Evolutionary conservation across 2,329 filamentous ascomycete species (phyloP).

Genomic region (Curvularia verruculosa): DNA sequence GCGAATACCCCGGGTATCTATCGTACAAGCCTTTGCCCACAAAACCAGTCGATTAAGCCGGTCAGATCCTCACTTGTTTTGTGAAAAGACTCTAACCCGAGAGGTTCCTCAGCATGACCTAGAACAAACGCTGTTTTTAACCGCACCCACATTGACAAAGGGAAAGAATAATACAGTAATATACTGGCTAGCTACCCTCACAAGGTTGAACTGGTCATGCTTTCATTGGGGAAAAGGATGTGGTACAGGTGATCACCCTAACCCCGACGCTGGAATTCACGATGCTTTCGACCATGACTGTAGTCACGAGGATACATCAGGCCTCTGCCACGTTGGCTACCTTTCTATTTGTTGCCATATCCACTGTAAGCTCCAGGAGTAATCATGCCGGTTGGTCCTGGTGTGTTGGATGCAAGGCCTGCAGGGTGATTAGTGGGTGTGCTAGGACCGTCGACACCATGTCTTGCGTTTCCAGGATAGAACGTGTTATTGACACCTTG

Average conservation of each 20-base stretch:
- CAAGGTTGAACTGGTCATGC: background rate
- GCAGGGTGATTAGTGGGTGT: constrained; percentile 68
- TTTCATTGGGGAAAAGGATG: background rate
- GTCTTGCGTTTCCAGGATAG: constrained; percentile 48
- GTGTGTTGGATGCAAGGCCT: constrained; percentile 56
- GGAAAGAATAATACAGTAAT: background rate
- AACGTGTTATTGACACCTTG: constrained; percentile 48
- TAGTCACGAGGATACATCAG: background rate
- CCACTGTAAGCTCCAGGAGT: constrained; percentile 62
- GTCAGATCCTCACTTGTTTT: background rate
- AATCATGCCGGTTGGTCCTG: constrained; percentile 67
- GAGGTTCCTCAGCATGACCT: background rate
- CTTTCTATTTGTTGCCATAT: constrained; percentile 43
- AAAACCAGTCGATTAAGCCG: background rate
- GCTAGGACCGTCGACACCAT: constrained; percentile 63
- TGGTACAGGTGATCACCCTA: background rate
- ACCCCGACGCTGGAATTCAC: background rate
- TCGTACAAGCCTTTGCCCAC: background rate
- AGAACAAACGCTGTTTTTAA: background rate
- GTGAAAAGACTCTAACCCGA: background rate
- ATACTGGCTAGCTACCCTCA: background rate
- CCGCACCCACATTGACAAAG: background rate
- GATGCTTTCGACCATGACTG: background rate
- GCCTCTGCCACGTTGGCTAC: background rate
- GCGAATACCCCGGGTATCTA: background rate